phyloP scores from a whole-genome alignment of 441 rosid genomes.

The Brassica hybrid region DNA sequence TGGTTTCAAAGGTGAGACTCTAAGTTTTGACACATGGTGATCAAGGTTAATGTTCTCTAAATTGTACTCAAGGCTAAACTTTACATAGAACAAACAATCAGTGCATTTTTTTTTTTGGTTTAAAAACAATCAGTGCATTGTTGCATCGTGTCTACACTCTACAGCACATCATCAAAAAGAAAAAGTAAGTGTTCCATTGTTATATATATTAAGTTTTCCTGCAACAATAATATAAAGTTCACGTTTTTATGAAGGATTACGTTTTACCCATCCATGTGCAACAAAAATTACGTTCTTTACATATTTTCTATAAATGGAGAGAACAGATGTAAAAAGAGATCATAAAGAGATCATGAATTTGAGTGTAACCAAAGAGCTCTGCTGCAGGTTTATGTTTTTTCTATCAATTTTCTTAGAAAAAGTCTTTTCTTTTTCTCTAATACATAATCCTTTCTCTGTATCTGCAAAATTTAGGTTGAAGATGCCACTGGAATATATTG shows the following conservation, averaged over 20 bases:
- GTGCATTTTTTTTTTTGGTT: no score
- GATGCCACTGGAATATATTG: no score
- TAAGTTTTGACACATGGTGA: not conserved
- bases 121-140: not conserved
- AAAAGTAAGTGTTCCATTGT: not conserved
- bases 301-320: not conserved
- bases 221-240: not conserved
- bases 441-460: no score
- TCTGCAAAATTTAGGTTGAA: no score
- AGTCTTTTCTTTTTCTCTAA: no score
- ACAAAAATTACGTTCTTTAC: not conserved
- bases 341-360: no score
- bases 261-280: not conserved
- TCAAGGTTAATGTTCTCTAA: not conserved
- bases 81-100: not conserved
- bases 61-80: not conserved
- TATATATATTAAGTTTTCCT: no score
- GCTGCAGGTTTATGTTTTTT: no score
- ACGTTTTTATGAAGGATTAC: not conserved
- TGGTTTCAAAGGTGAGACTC: not conserved
- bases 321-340: no score
- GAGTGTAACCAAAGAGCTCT: no score
- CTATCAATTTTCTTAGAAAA: no score
- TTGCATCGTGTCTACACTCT: not conserved
- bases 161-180: not conserved